Base-by-base conservation (phyloP, 139 green algal species). In the Zygnema circumcarinatum region DNA sequence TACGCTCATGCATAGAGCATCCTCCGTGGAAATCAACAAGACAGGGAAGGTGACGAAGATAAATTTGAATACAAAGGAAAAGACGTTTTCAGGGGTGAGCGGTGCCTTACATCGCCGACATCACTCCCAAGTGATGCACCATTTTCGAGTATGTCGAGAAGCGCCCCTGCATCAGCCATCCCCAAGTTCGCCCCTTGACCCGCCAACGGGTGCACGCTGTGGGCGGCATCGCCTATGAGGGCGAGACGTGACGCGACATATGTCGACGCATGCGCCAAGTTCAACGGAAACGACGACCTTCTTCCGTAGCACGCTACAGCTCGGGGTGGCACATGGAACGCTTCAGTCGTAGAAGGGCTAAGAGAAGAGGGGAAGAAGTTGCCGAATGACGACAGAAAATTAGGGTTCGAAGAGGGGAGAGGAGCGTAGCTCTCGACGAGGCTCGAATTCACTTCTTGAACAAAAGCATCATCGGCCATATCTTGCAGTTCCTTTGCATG, bases 141-240 rank as follows among this genome's bases (percentile, higher is more conserved):
- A 29, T 88, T 87, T 31, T 53, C 76, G 36, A 93, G 40, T 31
- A 80, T 67, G 3, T 78, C 42, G 32, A 74, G 47, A 31, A 92
- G 67, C 31, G 67, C 32, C 11, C 41, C 29, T 35, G 31, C 84
- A 84, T 93, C 91, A 2, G 35, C 74, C 25, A 94, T 89, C 1
- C 91, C 91, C 1, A 94, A 67, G 79, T 94, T 94, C 3, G 88
- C 86, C 21, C 91, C 91, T 73, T 94, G 91, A 16, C 91, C 91
- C 7, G 90, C 91, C 11, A 94, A 84, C 2, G 91, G 91, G 47
- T 94, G 91, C 2, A 94, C 91, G 22, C 62, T 76, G 78, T 93
- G 91, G 31, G 91, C 91, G 29, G 91, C 91, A 67, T 94, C 91
- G 29, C 91, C 87, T 29, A 85, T 31, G 31, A 80, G 67, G 38